Conservation (phyloP, 495 filamentous ascomycete species). For the Recurvomyces mirabilis region DNA sequence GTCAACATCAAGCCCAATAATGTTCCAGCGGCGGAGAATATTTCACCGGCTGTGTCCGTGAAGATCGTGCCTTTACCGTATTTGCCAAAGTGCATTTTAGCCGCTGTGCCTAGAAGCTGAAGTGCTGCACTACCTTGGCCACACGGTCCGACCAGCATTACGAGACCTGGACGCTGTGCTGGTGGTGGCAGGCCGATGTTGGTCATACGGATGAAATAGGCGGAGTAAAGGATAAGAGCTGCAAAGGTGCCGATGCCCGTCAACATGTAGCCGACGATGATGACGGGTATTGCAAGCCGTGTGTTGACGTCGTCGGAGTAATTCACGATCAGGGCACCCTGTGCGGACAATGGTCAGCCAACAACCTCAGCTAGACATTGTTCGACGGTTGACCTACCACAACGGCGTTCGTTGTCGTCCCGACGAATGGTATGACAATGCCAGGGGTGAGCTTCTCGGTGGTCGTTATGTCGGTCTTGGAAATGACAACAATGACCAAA, state of each 20-base stretch:
- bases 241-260: conserved; percentile 11
- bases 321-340: too few relatives aligned
- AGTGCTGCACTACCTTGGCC: conserved; percentile 10
- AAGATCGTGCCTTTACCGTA: conserved; percentile 15
- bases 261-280: conserved; percentile 12
- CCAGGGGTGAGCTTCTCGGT: conserved; percentile 1
- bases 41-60: background rate
- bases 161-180: background rate
- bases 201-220: conserved; percentile 5
- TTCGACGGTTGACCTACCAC: conserved; percentile 6
- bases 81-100: conserved; percentile 2
- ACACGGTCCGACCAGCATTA: conserved; percentile 14
- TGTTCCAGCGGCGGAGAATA: background rate
- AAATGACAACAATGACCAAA: conserved; percentile 3
- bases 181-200: conserved; percentile 8
- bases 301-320: conserved; percentile 8
- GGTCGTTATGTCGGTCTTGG: background rate
- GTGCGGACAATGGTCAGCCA: too few relatives aligned
- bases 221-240: conserved; percentile 7
- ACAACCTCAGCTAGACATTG: too few relatives aligned
- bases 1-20: conserved; percentile 1
- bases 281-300: conserved; percentile 13
- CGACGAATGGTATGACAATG: conserved; percentile 12
- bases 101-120: conserved; percentile 8
- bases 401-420: conserved; percentile 9